These are phyloP conservation scores for Smittium culicis DNA, from an alignment of 371 early-diverging fungal genomes.

Conservation along the genomic window DNA sequence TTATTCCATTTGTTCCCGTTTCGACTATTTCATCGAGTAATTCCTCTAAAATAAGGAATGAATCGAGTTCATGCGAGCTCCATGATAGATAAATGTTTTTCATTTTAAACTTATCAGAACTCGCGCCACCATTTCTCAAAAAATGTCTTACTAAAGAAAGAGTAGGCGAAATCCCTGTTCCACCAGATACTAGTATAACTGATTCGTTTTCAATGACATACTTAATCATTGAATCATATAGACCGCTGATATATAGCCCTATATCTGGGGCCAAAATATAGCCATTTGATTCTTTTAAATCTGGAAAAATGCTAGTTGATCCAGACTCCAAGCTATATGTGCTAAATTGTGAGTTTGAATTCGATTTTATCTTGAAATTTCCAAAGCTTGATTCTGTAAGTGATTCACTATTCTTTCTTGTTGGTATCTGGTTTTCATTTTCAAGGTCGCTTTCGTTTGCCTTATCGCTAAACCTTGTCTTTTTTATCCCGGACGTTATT, in stretches of 20 bases:
- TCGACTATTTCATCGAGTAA: neutral
- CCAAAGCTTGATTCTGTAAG: neutral
- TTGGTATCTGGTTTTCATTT: neutral
- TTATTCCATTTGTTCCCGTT: neutral
- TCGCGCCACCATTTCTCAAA: neutral
- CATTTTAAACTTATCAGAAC: neutral
- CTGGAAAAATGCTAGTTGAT: neutral
- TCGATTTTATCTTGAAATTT: no score
- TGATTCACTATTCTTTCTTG: neutral
- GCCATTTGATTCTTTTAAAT: neutral
- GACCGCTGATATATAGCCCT: neutral
- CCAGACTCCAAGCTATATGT: neutral
- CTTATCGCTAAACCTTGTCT: neutral
- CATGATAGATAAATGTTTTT: slow-evolving; percentile 8
- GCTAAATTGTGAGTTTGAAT: no score
- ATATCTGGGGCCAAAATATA: neutral
- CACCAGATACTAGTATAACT: slow-evolving; percentile 1
- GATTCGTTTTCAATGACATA: slow-evolving; percentile 10
- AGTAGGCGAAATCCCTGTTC: slow-evolving; percentile 1
- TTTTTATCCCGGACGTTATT: neutral
- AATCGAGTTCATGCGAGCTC: neutral
- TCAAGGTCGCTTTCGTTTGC: neutral
- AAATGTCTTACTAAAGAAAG: slow-evolving; percentile 1
- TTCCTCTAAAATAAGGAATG: slow-evolving; percentile 1
- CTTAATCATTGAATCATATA: neutral